Base-by-base conservation (phyloP, 805 yeast species). In the Zygosaccharomyces bailii region DNA sequence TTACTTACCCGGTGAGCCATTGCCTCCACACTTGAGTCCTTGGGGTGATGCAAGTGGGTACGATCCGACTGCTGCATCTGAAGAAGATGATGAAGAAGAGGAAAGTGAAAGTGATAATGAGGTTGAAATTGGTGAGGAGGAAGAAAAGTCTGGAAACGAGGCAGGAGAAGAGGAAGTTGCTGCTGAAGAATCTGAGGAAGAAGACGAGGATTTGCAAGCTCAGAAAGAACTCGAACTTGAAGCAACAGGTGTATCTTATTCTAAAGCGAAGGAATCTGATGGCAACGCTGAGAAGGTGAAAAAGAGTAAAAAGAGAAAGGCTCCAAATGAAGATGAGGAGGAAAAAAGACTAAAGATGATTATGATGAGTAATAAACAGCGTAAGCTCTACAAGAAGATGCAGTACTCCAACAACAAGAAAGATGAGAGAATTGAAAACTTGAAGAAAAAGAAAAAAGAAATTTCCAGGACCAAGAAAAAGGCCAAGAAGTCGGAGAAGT, bases 291-390 rank as follows among this genome's bases (percentile, higher is more conserved):
- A 63, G 29, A 51, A 64, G 39, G 56, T 61, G 55, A 70, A 59
- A 57, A 70, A 59, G 57, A 59, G 59, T 43, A 56, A 56, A 44
- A 68, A 63, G 60, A 67, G 68, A 50, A 67, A 67, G 52, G 58
- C 66, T 19, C 66, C 66, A 39, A 65, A 74, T 47, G 76, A 74
- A 52, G 77, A 73, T 49, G 78, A 78, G 38, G 84, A 80, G 71
- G 97, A 89, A 66, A 86, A 87, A 71, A 93, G 90, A 54, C 79
- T 91, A 72, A 86, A 86, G 74, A 82, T 81, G 82, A 87, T 89
- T 61, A 91, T 93, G 99, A 91, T 93, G 99, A 78, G 91, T 57
- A 89, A 89, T 73, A 93, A 91, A 69, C 96, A 91, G 72, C 86
- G 89, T 75, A 87, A 86, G 67, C 74, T 90, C 54, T 93, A 93